Conservation (phyloP, 1,284 basidiomycete species). For the Termitomyces sp. region DNA sequence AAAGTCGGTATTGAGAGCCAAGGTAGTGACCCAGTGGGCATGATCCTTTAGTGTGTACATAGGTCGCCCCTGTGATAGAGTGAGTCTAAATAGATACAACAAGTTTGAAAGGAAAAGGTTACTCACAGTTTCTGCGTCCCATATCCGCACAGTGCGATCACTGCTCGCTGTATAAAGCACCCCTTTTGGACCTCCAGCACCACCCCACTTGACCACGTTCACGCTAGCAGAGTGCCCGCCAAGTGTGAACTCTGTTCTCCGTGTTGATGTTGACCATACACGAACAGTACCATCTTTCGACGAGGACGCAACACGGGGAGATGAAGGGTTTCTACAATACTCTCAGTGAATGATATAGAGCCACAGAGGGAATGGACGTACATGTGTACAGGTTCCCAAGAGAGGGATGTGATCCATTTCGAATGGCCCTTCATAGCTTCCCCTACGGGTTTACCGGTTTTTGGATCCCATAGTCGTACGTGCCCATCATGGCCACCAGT, state of each 20-base stretch:
- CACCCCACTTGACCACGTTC: conserved; percentile 96
- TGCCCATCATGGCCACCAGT: conserved; percentile 91
- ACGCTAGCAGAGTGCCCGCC: conserved; percentile 94
- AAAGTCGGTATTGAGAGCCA: conserved; percentile 94
- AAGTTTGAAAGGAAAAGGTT: not conserved
- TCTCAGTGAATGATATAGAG: conserved; percentile 1
- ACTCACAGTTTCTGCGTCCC: conserved; percentile 79
- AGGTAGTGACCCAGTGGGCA: conserved; percentile 98
- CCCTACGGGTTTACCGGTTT: conserved; percentile 79
- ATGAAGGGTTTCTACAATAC: conserved; percentile 51
- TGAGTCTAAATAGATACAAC: conserved; percentile 23
- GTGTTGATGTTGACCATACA: conserved; percentile 80
- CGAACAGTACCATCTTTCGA: conserved; percentile 96
- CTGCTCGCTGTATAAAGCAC: conserved; percentile 92
- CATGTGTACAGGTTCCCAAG: conserved; percentile 97
- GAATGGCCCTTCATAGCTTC: conserved; percentile 87
- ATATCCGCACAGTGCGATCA: conserved; percentile 91
- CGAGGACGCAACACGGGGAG: conserved; percentile 88
- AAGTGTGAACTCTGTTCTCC: conserved; percentile 79
- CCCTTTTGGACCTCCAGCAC: conserved; percentile 66
- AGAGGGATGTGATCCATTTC: conserved; percentile 96
- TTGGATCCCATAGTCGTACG: conserved; percentile 87
- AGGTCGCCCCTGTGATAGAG: conserved; percentile 40
- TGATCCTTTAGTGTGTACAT: conserved; percentile 87
- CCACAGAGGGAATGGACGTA: conserved; percentile 23